Base-by-base conservation (phyloP, 768 basidiomycete genomes). In the Hydnum rufescens region DNA sequence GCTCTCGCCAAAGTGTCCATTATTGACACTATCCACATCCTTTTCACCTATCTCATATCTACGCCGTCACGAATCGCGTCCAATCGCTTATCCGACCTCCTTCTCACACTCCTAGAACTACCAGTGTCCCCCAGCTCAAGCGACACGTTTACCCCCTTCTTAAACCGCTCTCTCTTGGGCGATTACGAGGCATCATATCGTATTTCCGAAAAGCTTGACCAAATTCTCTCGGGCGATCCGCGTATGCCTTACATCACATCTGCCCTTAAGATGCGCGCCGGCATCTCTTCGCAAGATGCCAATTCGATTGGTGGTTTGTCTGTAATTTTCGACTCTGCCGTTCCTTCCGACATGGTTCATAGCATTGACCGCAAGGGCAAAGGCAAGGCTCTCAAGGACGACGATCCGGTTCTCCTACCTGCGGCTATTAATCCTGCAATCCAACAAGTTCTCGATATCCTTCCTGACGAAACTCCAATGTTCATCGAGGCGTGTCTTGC, bases 121-220 rank as follows among this genome's bases (percentile, higher is more conserved):
- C 44, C 44, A 13, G 8, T 25, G 13, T 13, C 44, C 26, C 13
- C 8, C 8, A 13, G 13, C 26, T 8, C 44, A 26, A 13, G 13
- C 8, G 13, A 13, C 44, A 13, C 13, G 8, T 47, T 26, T 13
- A 30, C 8, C 19, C 47, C 18, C 32, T 86, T 83, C 65, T 70
- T 83, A 55, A 74, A 83, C 59, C 74, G 71, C 26, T 61, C 81
- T 6, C 69, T 87, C 23, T 64, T 87, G 6, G 71, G 71, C 4
- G 84, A 87, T 59, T 84, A 86, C 62, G 78, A 84, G 54, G 69
- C 76, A 39, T 66, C 76, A 1, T 81, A 84, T 62, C 69, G 74
- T 47, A 66, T 86, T 8, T 69, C 73, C 4, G 64, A 61, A 26
- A 71, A 70, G 0, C 70, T 85, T 26, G 59, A 69, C 13, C 64